phyloP scores from a whole-genome alignment of 2,329 filamentous ascomycete genomes.

The Talaromyces funiculosus region DNA sequence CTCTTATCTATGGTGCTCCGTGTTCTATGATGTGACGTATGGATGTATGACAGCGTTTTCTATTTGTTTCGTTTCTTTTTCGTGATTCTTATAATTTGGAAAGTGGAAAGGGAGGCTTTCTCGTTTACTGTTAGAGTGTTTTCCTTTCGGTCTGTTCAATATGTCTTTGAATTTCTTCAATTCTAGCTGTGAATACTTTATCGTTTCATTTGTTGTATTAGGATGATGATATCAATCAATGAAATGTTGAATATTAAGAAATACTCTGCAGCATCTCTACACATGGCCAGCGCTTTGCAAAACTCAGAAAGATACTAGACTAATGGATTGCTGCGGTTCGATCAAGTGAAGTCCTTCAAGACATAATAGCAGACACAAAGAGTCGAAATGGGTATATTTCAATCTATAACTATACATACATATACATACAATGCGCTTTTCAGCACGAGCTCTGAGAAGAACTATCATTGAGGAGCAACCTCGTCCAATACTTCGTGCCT shows the following conservation, averaged over 20 bases:
- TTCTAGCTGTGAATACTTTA: conserved; percentile 14
- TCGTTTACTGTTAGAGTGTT: conserved; percentile 20
- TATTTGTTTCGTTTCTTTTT: conserved; percentile 12
- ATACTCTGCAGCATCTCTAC: not conserved
- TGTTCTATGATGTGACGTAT: conserved; percentile 12
- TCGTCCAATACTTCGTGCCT: not conserved
- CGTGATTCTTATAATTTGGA: conserved; percentile 4
- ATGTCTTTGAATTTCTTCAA: conserved; percentile 5
- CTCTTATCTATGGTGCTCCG: conserved; percentile 2
- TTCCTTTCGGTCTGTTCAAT: conserved; percentile 15
- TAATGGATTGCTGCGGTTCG: not conserved
- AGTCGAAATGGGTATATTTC: conserved; percentile 8
- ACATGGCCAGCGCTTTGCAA: not conserved
- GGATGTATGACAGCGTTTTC: conserved; percentile 14
- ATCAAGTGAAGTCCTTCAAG: not conserved
- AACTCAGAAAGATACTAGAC: not conserved
- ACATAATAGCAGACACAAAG: not conserved
- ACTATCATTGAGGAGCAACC: not conserved
- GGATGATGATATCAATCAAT: not conserved
- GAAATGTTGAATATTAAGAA: not conserved
- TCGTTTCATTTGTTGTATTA: not conserved
- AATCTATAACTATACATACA: not conserved
- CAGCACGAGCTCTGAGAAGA: too few relatives aligned
- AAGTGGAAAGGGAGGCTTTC: conserved; percentile 13
- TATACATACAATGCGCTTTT: conserved; percentile 7